phyloP scores from a whole-genome alignment of 768 basidiomycete species.

The Termitomyces sp. region DNA sequence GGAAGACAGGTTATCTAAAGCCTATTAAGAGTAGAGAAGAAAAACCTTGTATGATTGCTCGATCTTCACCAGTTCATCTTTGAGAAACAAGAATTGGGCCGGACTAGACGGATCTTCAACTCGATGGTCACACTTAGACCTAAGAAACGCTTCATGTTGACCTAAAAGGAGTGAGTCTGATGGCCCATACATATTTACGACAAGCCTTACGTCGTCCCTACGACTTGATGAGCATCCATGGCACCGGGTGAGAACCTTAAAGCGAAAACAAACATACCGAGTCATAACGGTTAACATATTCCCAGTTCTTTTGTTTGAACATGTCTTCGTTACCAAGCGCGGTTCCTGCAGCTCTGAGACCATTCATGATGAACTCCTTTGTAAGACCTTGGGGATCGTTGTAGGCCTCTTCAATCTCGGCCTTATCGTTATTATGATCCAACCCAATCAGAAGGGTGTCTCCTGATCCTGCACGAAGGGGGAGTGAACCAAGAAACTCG shows the following conservation, averaged over 20 bases:
- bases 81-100: conserved; percentile 48
- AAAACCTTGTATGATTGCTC: conserved; percentile 87
- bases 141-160: conserved; percentile 82
- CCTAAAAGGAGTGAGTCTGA: conserved; percentile 38
- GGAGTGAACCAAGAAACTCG: conserved; percentile 74
- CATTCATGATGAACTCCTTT: conserved; percentile 82
- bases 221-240: not conserved
- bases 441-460: conserved; percentile 91
- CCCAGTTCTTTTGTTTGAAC: conserved; percentile 71
- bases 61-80: conserved; percentile 78
- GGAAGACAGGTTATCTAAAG: not conserved
- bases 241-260: not conserved
- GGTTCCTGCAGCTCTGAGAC: conserved; percentile 64
- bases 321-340: conserved; percentile 63
- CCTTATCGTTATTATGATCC: conserved; percentile 74
- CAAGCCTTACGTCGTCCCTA: conserved; percentile 20
- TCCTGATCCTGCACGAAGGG: conserved; percentile 66
- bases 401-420: conserved; percentile 81
- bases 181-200: not conserved
- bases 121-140: conserved; percentile 58
- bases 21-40: not conserved
- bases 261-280: conserved; percentile 30
- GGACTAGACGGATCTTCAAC: conserved; percentile 48
- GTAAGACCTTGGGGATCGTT: conserved; percentile 78
- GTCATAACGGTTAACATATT: conserved; percentile 61